Base-by-base conservation (phyloP, 345 rosid genomes). In the Cardamine chenopodiifolia region DNA sequence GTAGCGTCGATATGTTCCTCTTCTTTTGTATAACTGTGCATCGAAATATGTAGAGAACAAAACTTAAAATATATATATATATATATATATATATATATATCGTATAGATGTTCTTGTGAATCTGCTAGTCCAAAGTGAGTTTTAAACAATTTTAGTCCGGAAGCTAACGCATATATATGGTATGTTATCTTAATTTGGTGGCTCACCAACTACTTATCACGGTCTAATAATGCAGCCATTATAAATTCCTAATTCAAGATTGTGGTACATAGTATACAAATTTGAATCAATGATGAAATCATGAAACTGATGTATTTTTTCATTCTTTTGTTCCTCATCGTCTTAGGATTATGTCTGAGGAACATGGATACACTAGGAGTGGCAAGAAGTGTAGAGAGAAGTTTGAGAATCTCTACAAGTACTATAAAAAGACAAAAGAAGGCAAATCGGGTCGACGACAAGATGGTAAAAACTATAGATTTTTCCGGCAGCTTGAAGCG, bases 351-450 rank as follows among this genome's bases (percentile, higher is more conserved):
- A 81, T 93, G 98, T 80, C 78, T 0, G 92, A 89, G 68, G 98
- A 93, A 62, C 86, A 90, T 84, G 98, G 97, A n/a, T 90, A 90
- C 76, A 87, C 85, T 48, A 82, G 97, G 74, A 90, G 86, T 79
- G 98, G 98, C 23, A 93, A 90, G 83, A 93, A 93, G 81, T 93
- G 98, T 83, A 85, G 97, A 59, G 98, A 93, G 63, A 93, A 93
- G 75, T 93, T 93, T 31, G 97, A 93, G 71, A 93, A 90, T 77
- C 84, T 93, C 70, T 93, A 93, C 74, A 93, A 93, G 55, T 93
- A 93, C 60, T 93, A 93, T 78, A 90, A 85, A 86, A 93, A 93
- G 83, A 93, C 98, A 4, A 93, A 93, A 71, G 97, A 90, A 82
- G 97, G 97, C 7, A 93, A 93, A 65, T 88, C 93, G 1, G 93